Evolutionary conservation across 805 yeast species (phyloP).

Genomic region (Yarrowia deformans): DNA sequence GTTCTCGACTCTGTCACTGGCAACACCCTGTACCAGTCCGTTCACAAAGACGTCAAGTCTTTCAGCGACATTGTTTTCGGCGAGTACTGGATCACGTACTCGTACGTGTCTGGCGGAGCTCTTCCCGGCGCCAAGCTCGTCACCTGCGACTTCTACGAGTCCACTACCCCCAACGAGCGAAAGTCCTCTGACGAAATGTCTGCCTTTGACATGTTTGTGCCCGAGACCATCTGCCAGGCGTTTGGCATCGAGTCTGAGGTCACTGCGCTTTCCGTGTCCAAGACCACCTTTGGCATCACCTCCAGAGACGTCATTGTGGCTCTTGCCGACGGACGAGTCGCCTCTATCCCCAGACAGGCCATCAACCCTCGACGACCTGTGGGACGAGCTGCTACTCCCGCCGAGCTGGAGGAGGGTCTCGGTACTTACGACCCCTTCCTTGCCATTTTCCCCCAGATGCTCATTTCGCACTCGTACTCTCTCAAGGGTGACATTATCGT

Average conservation of each 20-base stretch:
- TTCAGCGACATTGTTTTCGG: conserved; percentile 66
- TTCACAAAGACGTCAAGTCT: conserved; percentile 55
- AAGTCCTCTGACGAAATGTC: conserved; percentile 48
- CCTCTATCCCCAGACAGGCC: conserved; percentile 72
- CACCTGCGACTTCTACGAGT: conserved; percentile 82
- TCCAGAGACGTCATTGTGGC: conserved; percentile 68
- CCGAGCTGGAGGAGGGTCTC: conserved; percentile 66
- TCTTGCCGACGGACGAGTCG: conserved; percentile 66
- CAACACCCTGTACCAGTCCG: conserved; percentile 57
- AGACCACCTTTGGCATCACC: conserved; percentile 71
- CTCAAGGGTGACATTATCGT: conserved; percentile 52
- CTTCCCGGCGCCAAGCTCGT: conserved; percentile 64
- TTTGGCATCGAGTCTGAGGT: conserved; percentile 68
- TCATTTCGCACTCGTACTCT: conserved; percentile 61
- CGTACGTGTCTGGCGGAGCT: conserved; percentile 63
- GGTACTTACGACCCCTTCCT: conserved; percentile 73
- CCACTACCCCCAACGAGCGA: conserved; percentile 60
- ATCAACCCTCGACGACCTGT: conserved; percentile 74
- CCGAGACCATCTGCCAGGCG: conserved; percentile 61
- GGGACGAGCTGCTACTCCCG: conserved; percentile 59
- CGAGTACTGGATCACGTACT: conserved; percentile 83
- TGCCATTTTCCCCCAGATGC: conserved; percentile 56
- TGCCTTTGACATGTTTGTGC: conserved; percentile 54
- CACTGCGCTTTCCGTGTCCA: conserved; percentile 59
- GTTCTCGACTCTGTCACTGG: conserved; percentile 78